These are phyloP conservation scores for Ogataea paraovalis DNA, from an alignment of 805 yeast genomes.

Conservation along the genomic window DNA sequence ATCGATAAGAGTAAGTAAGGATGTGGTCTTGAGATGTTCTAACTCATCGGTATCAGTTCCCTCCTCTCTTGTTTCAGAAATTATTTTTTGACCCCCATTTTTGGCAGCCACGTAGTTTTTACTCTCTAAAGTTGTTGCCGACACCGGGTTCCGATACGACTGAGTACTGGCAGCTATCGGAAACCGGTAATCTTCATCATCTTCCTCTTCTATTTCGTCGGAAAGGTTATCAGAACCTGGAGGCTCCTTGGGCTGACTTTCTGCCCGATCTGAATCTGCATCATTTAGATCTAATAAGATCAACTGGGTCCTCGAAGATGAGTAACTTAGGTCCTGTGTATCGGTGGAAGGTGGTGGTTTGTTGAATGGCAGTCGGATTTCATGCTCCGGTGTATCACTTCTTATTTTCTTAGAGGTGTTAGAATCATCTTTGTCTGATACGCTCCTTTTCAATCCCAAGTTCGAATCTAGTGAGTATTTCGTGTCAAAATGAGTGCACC, in stretches of 20 bases:
- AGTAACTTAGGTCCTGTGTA: not conserved
- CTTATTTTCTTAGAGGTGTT: not conserved
- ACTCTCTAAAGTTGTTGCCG: no score
- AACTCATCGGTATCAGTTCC: not conserved
- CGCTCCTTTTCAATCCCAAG: not conserved
- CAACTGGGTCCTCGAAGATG: not conserved
- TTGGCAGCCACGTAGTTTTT: no score
- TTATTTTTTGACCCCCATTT: no score
- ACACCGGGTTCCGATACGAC: no score
- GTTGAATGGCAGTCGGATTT: not conserved
- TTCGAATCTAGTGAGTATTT: not conserved
- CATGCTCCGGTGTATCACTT: not conserved
- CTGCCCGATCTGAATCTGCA: not conserved
- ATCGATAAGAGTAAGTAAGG: not conserved
- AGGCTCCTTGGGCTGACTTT: not conserved
- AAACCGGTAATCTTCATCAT: not conserved
- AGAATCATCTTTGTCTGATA: not conserved
- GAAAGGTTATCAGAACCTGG: not conserved
- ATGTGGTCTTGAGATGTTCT: not conserved
- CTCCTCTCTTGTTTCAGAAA: no score
- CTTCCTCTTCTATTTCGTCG: not conserved
- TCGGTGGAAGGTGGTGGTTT: not conserved
- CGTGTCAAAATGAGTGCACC: slow-evolving; percentile 12
- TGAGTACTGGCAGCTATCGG: not conserved
- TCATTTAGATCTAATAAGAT: not conserved